phyloP scores from a whole-genome alignment of 108 stramenopile species.

The Nannochloropsis salina region DNA sequence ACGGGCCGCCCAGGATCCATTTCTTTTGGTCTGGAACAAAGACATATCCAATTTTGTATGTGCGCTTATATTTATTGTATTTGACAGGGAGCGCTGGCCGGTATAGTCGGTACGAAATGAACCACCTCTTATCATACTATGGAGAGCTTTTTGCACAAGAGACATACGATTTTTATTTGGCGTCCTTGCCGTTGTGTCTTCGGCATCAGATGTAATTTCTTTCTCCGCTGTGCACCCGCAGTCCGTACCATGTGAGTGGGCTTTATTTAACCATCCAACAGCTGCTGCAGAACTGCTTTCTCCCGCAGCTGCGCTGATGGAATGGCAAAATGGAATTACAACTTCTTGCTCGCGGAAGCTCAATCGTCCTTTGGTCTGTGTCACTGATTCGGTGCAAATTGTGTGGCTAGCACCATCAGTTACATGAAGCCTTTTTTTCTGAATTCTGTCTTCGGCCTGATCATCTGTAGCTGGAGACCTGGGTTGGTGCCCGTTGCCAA shows the following conservation, averaged over 20 bases:
- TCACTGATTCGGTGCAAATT: background rate
- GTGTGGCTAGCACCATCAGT: background rate
- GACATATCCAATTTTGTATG: background rate
- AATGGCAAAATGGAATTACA: background rate
- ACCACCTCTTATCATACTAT: constrained; percentile 20
- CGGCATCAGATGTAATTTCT: background rate
- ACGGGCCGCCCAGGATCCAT: background rate
- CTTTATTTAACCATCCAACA: background rate
- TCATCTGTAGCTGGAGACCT: background rate
- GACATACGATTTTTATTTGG: background rate
- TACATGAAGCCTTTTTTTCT: background rate
- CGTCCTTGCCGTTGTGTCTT: background rate
- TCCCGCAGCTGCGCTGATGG: background rate
- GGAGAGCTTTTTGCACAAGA: background rate
- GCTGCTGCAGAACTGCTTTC: background rate
- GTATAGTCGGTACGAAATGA: background rate
- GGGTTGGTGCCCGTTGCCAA: background rate
- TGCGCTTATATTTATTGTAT: background rate
- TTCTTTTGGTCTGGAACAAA: constrained; percentile 1
- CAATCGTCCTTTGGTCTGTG: background rate
- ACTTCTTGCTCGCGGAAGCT: constrained; percentile 7
- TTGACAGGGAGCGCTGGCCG: background rate
- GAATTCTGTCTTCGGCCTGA: background rate
- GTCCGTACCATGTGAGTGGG: background rate
- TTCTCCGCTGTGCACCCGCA: background rate